Evolutionary conservation across 805 yeast species (phyloP).

Genomic region (Maudiozyma pseudohumilis): DNA sequence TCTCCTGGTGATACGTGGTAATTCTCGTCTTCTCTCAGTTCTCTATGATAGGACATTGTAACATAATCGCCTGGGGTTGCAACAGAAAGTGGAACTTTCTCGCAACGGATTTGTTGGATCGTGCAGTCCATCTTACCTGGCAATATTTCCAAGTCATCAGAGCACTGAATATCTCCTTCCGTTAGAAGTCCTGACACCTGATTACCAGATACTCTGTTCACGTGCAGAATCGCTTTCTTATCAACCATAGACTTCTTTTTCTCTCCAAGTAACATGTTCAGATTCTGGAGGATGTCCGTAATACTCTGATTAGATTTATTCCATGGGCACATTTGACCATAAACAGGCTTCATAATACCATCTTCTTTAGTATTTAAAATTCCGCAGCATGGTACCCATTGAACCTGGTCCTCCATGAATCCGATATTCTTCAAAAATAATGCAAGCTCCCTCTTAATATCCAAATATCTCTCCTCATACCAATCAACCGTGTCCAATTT

Average conservation of each 20-base stretch:
- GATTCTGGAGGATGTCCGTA: not conserved
- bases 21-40: too few species aligned
- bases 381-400: conserved; percentile 91
- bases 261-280: not conserved
- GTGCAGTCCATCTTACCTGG: not conserved
- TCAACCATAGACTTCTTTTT: not conserved
- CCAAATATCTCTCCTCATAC: conserved; percentile 86
- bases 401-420: conserved; percentile 64
- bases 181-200: not conserved
- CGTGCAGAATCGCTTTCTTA: not conserved
- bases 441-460: conserved; percentile 77
- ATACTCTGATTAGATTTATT: conserved; percentile 2
- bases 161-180: not conserved
- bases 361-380: conserved; percentile 61
- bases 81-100: conserved; percentile 6
- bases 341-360: conserved; percentile 73
- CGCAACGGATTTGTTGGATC: too few species aligned
- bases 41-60: too few species aligned
- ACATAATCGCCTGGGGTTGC: conserved; percentile 47
- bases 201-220: too few species aligned
- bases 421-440: conserved; percentile 73
- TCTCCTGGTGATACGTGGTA: not conserved
- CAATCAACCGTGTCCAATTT: conserved; percentile 95
- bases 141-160: not conserved
- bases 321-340: conserved; percentile 17